Evolutionary conservation across 2,329 filamentous ascomycete species (phyloP), one percentile per base, ranked within the genome.

Genomic region (Rutstroemia sp.): DNA sequence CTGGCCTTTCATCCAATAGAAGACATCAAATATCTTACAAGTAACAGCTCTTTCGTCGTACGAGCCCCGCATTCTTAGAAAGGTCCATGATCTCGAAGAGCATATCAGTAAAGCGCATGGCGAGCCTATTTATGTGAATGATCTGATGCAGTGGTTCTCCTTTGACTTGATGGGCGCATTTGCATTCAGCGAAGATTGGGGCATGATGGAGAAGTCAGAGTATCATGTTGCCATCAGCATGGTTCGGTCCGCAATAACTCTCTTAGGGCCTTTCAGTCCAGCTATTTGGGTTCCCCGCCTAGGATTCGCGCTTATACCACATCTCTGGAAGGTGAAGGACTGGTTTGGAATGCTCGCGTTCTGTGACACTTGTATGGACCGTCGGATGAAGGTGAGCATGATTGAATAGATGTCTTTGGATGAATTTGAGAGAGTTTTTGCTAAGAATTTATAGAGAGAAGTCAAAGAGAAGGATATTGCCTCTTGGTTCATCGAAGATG

Each of bases 91-190:
- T 19, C 17, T 44, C 14, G 21, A n/a, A 16, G 8, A 44, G n/a
- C 12, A n/a, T 19, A 44, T 44, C 17, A 9, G 8, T 4, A 44
- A 16, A n/a, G 14, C 41, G 16, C 14, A 9, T n/a, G 41, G 41
- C 4, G 17, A 19, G 8, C 41, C 12, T 9, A 19, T 44, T 8
- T 9, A 5, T 9, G 41, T 44, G 14, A 44, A 44, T 44, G 41
- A 44, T n/a, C 14, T 44, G 8, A 44, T 44, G 41, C n/a, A 44
- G 3, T 44, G 41, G 41, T 44, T 44, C 17, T n/a, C 41, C 16
- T 67, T 66, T 47, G 65, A 67, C 53, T 57, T 65, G 7, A 65
- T 67, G 62, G 63, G 62, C 21, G 63, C 64, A 8, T 56, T 67
- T 38, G 62, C 61, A 2, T 65, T 66, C 49, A 61, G 63, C 0